Percentiles rank a stretch among this genome's conserved stretches.
phyloP scores from a whole-genome alignment of 352 stramenopile genomes.

The Pythium vanterpoolii region DNA sequence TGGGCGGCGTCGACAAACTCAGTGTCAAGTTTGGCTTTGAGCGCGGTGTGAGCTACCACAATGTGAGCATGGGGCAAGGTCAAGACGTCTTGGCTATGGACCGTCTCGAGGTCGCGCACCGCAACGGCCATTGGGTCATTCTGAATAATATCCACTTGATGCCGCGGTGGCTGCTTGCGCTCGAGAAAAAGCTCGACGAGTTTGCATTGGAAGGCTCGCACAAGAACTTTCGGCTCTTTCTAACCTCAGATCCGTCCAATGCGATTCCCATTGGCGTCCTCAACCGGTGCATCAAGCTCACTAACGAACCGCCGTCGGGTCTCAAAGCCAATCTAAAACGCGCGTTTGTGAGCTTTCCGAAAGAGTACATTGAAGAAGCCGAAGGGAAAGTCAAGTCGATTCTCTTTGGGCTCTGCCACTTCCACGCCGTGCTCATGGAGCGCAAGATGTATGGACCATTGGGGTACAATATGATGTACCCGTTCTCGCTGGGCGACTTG shows the following conservation, averaged over 20 bases:
- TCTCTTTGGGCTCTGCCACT: constrained; percentile 90
- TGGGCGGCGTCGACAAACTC: constrained; percentile 94
- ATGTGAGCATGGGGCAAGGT: constrained; percentile 92
- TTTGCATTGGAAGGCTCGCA: constrained; percentile 46
- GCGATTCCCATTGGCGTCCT: constrained; percentile 89
- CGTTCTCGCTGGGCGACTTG: constrained; percentile 86
- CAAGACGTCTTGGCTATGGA: constrained; percentile 92
- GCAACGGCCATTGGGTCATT: constrained; percentile 94
- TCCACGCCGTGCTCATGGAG: constrained; percentile 93
- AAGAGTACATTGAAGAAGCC: constrained; percentile 70
- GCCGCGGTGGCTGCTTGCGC: constrained; percentile 90
- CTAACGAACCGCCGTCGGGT: constrained; percentile 82
- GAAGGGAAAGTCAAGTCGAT: constrained; percentile 90
- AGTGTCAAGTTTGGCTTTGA: constrained; percentile 86
- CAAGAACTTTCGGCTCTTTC: constrained; percentile 82
- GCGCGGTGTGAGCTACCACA: constrained; percentile 95
- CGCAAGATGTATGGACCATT: constrained; percentile 89
- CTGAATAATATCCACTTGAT: constrained; percentile 95
- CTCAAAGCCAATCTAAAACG: constrained; percentile 89
- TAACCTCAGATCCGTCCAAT: constrained; percentile 82
- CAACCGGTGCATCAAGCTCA: constrained; percentile 89
- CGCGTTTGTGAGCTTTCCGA: constrained; percentile 74
- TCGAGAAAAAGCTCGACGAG: constrained; percentile 92
- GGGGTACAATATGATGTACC: constrained; percentile 91
- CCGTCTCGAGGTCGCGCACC: constrained; percentile 79